phyloP scores from a whole-genome alignment of 73 alveolate genomes.

The Tetrahymena elliotti region DNA sequence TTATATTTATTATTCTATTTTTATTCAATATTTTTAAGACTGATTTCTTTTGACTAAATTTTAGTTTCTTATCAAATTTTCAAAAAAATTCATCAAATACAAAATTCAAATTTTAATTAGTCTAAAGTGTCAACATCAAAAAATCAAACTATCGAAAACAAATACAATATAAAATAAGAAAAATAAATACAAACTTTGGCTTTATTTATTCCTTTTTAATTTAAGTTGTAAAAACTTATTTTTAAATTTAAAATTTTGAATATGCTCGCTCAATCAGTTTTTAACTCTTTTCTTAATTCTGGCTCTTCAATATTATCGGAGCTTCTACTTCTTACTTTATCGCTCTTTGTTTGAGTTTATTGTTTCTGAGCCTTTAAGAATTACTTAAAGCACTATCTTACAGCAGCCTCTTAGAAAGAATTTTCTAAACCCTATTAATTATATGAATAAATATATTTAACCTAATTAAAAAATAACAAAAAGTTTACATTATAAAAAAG shows the following conservation, averaged over 20 bases:
- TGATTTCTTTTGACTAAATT: no score
- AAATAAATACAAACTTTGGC: no score
- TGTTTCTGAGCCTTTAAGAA: background rate
- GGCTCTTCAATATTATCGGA: background rate
- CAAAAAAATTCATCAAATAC: no score
- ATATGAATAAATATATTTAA: background rate
- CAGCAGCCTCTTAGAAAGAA: background rate
- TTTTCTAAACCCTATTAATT: background rate
- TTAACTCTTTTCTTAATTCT: background rate
- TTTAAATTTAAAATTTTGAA: background rate
- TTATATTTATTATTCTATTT: no score
- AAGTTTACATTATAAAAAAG: background rate
- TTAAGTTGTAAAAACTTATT: background rate
- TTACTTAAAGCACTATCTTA: background rate
- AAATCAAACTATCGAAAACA: no score
- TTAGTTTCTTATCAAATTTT: no score
- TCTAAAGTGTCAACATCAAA: no score
- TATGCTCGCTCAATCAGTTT: background rate
- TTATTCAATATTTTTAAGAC: no score
- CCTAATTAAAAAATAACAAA: background rate
- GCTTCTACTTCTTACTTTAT: background rate
- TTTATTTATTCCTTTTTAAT: no score
- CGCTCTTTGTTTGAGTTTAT: background rate
- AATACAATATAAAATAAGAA: no score
- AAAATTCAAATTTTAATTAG: no score